phyloP scores from a whole-genome alignment of 306 rosid genomes.

The Purshia tridentata region DNA sequence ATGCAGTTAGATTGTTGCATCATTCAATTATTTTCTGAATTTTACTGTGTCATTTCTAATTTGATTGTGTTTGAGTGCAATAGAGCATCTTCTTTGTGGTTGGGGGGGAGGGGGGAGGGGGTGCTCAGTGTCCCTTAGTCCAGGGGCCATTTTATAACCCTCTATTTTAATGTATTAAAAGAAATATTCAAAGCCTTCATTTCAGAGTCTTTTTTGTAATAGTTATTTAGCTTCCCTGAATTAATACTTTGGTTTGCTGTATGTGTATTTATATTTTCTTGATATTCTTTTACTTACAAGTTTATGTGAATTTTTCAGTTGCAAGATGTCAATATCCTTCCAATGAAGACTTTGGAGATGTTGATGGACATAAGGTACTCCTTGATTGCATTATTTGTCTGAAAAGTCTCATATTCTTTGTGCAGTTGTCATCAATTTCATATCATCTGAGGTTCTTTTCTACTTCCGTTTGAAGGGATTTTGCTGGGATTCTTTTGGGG shows the following conservation, averaged over 20 bases:
- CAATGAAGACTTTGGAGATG: slow-evolving; percentile 64
- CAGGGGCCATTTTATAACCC: background rate
- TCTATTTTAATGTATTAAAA: background rate
- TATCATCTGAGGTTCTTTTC: slow-evolving; percentile 21
- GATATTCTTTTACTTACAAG: slow-evolving; percentile 26
- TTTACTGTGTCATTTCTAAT: background rate
- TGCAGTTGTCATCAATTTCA: slow-evolving; percentile 20
- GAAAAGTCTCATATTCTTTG: slow-evolving; percentile 1
- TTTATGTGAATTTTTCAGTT: slow-evolving; percentile 44
- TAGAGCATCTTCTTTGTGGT: background rate
- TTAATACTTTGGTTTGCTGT: background rate
- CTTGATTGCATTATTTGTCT: slow-evolving; percentile 17
- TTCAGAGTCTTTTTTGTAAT: background rate
- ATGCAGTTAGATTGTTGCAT: slow-evolving; percentile 6
- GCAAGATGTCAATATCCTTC: slow-evolving; percentile 63
- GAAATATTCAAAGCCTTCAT: background rate
- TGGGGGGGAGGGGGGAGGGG: background rate
- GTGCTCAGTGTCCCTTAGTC: background rate
- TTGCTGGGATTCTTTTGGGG: slow-evolving; percentile 55
- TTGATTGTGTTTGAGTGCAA: background rate
- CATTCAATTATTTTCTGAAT: background rate
- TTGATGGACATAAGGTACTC: slow-evolving; percentile 70
- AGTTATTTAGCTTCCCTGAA: background rate
- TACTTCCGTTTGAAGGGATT: slow-evolving; percentile 49
- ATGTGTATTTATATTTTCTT: background rate